phyloP scores from a whole-genome alignment of 257 asterid genomes.

The Solanum paucissectum region DNA sequence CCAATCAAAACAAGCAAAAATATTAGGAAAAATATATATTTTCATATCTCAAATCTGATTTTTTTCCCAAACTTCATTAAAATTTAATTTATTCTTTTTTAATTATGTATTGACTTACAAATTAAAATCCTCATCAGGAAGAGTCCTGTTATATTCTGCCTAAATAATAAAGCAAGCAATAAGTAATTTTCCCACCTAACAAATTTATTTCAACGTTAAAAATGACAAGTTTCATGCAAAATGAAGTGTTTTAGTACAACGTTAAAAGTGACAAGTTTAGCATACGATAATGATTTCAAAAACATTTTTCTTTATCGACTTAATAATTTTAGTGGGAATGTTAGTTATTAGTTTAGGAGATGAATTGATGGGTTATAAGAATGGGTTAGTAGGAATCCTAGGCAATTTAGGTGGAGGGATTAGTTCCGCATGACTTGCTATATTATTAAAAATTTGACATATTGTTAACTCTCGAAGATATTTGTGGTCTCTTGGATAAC shows the following conservation, averaged over 20 bases:
- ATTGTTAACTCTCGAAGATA: not conserved
- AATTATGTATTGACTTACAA: not conserved
- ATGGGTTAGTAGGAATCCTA: not conserved
- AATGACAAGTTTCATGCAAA: not conserved
- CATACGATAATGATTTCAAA: not conserved
- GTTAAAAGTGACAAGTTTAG: not conserved
- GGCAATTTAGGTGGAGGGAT: not conserved
- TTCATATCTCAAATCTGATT: too few species aligned
- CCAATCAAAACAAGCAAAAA: too few species aligned
- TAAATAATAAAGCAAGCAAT: not conserved
- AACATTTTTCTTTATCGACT: not conserved
- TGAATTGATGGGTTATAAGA: not conserved
- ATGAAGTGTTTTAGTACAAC: not conserved
- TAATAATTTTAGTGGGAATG: not conserved
- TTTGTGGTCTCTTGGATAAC: too few species aligned
- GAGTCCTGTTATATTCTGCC: not conserved
- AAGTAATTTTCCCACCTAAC: not conserved
- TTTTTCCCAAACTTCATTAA: too few species aligned
- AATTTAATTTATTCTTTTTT: too few species aligned
- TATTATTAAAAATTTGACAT: too few species aligned
- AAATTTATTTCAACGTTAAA: not conserved
- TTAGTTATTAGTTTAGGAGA: not conserved
- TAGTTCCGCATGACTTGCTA: not conserved
- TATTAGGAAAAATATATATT: too few species aligned
- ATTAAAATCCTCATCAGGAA: not conserved